phyloP scores from a whole-genome alignment of 257 asterid species.

The Petrea volubilis region DNA sequence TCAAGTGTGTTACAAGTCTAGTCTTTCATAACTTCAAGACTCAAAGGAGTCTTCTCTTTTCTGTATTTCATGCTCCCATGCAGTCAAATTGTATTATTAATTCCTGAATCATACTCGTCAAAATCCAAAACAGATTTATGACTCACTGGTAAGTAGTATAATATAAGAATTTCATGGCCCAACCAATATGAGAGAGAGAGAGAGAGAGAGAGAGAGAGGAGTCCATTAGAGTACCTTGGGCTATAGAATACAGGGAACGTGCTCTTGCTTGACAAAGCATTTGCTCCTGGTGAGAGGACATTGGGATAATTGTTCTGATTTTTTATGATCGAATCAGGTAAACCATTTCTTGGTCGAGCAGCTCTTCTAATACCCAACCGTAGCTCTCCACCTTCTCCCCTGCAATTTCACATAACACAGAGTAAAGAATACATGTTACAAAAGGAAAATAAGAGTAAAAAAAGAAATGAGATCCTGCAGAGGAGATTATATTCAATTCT shows the following conservation, averaged over 20 bases:
- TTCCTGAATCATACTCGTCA: not conserved
- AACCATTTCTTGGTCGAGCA: slow-evolving; percentile 82
- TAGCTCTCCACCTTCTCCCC: slow-evolving; percentile 89
- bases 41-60: not conserved
- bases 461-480: not conserved
- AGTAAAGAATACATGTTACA: not conserved
- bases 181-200: too few relatives aligned
- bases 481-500: not conserved
- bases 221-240: slow-evolving; percentile 62
- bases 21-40: not conserved
- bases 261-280: slow-evolving; percentile 57
- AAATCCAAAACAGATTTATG: not conserved
- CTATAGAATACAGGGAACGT: slow-evolving; percentile 70
- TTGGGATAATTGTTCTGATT: slow-evolving; percentile 69
- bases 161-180: slow-evolving; percentile 6
- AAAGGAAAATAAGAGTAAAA: not conserved
- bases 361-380: slow-evolving; percentile 94
- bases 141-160: not conserved
- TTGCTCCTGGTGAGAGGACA: slow-evolving; percentile 76
- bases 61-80: not conserved
- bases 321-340: slow-evolving; percentile 81
- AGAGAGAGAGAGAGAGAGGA: slow-evolving; percentile 9
- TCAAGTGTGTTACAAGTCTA: not conserved
- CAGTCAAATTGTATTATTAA: not conserved
- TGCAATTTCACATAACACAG: slow-evolving; percentile 28